Percentiles rank a stretch among this genome's conserved stretches.
Conservation (phyloP, 192 early-diverging fungal genomes). For the Gigaspora rosea region DNA sequence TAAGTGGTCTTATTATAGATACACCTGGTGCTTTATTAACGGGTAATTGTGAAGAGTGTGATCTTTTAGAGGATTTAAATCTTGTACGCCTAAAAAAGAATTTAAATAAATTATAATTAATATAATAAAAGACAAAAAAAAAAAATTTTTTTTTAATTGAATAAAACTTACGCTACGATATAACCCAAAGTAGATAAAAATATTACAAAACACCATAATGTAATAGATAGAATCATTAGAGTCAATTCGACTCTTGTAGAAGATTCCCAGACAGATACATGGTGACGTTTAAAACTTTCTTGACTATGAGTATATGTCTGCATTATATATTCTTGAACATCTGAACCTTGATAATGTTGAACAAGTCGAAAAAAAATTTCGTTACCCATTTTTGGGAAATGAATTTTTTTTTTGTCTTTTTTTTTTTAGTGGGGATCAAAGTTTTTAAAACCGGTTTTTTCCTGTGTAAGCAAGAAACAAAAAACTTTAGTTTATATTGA, state of each 20-base stretch:
- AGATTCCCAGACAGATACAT: conserved; percentile 41
- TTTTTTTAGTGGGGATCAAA: background rate
- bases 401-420: background rate
- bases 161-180: conserved; percentile 20
- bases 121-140: background rate
- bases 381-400: background rate
- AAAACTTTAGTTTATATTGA: no score
- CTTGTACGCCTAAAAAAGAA: conserved; percentile 33
- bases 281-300: conserved; percentile 6
- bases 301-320: background rate
- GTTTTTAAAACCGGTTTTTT: no score
- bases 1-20: conserved; percentile 90
- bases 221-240: conserved; percentile 45
- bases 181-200: background rate
- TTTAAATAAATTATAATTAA: background rate
- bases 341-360: background rate
- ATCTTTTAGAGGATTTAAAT: conserved; percentile 38
- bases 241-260: conserved; percentile 40
- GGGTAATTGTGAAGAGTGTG: conserved; percentile 44
- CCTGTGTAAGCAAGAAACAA: no score
- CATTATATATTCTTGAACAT: conserved; percentile 2
- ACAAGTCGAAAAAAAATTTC: conserved; percentile 11
- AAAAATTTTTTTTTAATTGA: background rate
- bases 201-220: conserved; percentile 39
- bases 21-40: conserved; percentile 67